Percentiles rank a stretch among this genome's conserved stretches.
phyloP scores from a whole-genome alignment of 2,329 filamentous ascomycete genomes.

The Alternaria sp. region DNA sequence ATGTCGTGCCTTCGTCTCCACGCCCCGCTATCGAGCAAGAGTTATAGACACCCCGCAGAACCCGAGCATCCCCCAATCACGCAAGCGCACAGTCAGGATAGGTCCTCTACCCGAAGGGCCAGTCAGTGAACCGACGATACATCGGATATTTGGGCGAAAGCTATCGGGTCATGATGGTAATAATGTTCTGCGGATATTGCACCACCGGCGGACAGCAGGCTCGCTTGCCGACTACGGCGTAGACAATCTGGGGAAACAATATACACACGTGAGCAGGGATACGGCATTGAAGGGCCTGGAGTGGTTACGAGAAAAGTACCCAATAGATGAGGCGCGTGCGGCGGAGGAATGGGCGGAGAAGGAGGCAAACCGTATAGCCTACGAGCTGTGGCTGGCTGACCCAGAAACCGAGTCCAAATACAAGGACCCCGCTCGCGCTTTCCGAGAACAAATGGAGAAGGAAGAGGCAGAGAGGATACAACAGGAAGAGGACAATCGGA shows the following conservation, averaged over 20 bases:
- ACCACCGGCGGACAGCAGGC: constrained; percentile 49
- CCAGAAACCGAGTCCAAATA: constrained; percentile 48
- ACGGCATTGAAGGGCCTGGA: constrained; percentile 41
- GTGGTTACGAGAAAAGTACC: constrained; percentile 45
- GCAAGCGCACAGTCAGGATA: constrained; percentile 42
- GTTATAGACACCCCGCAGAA: constrained; percentile 34
- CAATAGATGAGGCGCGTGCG: constrained; percentile 50
- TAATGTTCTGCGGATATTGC: constrained; percentile 47
- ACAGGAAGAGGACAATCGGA: constrained; percentile 29
- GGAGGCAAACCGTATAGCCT: constrained; percentile 48
- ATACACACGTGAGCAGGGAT: constrained; percentile 33
- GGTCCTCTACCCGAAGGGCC: constrained; percentile 39
- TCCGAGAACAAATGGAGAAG: constrained; percentile 43
- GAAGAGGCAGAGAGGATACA: constrained; percentile 33
- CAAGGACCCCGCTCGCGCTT: constrained; percentile 45
- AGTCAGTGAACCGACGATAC: constrained; percentile 32
- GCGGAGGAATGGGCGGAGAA: constrained; percentile 50
- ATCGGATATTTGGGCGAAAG: constrained; percentile 40
- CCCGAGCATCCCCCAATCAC: constrained; percentile 26
- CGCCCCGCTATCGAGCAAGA: constrained; percentile 30
- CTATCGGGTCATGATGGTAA: constrained; percentile 42
- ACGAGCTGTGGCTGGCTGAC: constrained; percentile 47
- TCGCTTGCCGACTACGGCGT: constrained; percentile 50
- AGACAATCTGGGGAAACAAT: constrained; percentile 39
- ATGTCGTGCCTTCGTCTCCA: constrained; percentile 34